phyloP scores from a whole-genome alignment of 2,329 filamentous ascomycete species.

The Colletotrichum falcatum region DNA sequence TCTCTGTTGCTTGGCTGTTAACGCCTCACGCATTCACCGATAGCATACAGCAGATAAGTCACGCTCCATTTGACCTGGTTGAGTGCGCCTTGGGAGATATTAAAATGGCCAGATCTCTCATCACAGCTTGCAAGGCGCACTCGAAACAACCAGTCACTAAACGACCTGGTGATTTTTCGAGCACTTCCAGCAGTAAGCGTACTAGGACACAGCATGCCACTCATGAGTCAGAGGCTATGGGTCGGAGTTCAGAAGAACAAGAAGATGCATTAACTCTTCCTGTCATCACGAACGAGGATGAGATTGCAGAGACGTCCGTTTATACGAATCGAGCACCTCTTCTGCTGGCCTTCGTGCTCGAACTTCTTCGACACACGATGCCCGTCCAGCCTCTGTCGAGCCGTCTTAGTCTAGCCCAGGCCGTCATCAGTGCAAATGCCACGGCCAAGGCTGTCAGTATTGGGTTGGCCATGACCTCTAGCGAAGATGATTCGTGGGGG shows the following conservation, averaged over 20 bases:
- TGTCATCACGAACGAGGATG: constrained; percentile 66
- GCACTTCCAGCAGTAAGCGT: constrained; percentile 44
- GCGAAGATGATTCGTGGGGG: constrained; percentile 78
- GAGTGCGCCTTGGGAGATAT: constrained; percentile 60
- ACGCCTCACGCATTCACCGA: constrained; percentile 22
- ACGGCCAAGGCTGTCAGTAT: constrained; percentile 80
- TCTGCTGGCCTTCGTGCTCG: constrained; percentile 82
- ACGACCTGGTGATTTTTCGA: not conserved
- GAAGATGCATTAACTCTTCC: constrained; percentile 74
- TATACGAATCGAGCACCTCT: constrained; percentile 86
- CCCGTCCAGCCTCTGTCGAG: constrained; percentile 88
- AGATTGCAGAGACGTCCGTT: constrained; percentile 68
- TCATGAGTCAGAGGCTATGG: constrained; percentile 40
- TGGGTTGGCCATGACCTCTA: constrained; percentile 73
- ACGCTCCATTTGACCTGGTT: constrained; percentile 58
- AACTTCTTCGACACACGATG: constrained; percentile 82
- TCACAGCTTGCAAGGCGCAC: constrained; percentile 66
- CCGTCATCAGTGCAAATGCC: constrained; percentile 85
- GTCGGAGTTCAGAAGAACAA: constrained; percentile 59
- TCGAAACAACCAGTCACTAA: constrained; percentile 51
- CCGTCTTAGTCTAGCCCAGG: constrained; percentile 83
- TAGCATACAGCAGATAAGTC: constrained; percentile 68
- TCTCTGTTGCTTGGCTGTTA: not conserved
- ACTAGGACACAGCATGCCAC: constrained; percentile 3
- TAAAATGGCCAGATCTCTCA: constrained; percentile 63